Evolutionary conservation across 805 yeast species (phyloP).

Genomic region (Cyberlindnera japonica): DNA sequence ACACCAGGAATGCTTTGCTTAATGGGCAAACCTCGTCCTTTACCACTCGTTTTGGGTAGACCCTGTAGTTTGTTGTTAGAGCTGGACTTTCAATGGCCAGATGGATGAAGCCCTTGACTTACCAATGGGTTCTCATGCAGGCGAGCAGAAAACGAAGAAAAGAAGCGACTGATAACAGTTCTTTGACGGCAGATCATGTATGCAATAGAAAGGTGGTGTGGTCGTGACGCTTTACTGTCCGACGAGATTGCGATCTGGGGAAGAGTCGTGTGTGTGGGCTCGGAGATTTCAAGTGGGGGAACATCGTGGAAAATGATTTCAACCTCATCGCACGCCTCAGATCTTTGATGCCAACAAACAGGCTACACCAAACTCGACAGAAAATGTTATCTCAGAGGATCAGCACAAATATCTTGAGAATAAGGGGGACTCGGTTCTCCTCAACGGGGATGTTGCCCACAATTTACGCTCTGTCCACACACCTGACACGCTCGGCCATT

Average conservation of each 20-base stretch:
- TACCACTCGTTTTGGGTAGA: constrained; percentile 24
- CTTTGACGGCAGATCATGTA: too few species aligned
- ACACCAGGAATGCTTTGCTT: constrained; percentile 58
- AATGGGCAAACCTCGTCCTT: constrained; percentile 52
- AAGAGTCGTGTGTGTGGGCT: too few species aligned
- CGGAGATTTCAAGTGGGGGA: too few species aligned
- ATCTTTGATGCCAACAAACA: too few species aligned
- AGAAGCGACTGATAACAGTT: neutral
- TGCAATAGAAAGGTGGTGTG: too few species aligned
- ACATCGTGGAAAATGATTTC: too few species aligned
- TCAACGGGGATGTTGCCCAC: constrained; percentile 37
- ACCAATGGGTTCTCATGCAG: constrained; percentile 53
- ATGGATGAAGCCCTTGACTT: constrained; percentile 27
- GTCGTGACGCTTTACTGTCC: too few species aligned
- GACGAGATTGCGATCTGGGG: too few species aligned
- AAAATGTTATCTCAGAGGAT: too few species aligned
- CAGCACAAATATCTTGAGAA: neutral
- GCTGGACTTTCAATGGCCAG: neutral
- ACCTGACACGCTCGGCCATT: constrained; percentile 77
- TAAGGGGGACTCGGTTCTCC: neutral
- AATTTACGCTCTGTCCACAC: constrained; percentile 86
- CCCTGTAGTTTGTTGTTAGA: constrained; percentile 16
- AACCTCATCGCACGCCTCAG: too few species aligned
- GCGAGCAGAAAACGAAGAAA: neutral
- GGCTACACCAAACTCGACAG: too few species aligned